Conservation (phyloP, 2,329 filamentous ascomycete genomes). For the Amauroascus niger region DNA sequence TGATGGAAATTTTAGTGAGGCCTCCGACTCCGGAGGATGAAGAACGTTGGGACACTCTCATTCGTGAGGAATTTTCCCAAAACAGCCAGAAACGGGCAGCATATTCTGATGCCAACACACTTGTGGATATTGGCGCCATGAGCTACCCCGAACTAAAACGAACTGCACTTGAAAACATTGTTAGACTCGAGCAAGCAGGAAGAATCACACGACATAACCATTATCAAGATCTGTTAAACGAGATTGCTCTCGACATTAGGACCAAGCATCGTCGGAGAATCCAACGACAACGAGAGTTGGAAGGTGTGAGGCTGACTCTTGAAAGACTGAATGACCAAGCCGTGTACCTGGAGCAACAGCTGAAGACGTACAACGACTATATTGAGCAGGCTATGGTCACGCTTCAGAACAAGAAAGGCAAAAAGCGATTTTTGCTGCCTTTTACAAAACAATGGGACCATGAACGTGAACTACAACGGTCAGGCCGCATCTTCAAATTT, state of each 20-base stretch:
- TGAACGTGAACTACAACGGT: conserved; percentile 85
- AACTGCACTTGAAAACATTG: conserved; percentile 85
- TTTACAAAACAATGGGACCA: conserved; percentile 99
- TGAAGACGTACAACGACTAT: conserved; percentile 97
- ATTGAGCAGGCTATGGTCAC: conserved; percentile 98
- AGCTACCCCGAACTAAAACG: conserved; percentile 87
- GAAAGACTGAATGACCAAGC: conserved; percentile 53
- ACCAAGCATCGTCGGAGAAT: conserved; percentile 91
- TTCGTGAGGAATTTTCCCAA: conserved; percentile 70
- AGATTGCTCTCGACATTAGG: conserved; percentile 90
- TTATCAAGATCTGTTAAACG: conserved; percentile 97
- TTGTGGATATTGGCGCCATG: conserved; percentile 83
- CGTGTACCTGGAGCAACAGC: conserved; percentile 82
- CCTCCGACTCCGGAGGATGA: conserved; percentile 81
- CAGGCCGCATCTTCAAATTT: conserved; percentile 90
- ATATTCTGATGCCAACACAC: conserved; percentile 74
- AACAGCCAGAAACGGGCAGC: conserved; percentile 63
- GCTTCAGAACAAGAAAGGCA: conserved; percentile 90
- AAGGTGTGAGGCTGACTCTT: conserved; percentile 45
- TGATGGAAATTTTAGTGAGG: conserved; percentile 93
- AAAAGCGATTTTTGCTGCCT: conserved; percentile 86
- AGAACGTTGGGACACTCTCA: conserved; percentile 69
- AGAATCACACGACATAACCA: conserved; percentile 78
- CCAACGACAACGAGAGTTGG: conserved; percentile 82
- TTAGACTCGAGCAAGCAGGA: conserved; percentile 75